These are phyloP conservation scores for Nigrospora sphaerica DNA, from an alignment of 2,329 filamentous ascomycete species.

Conservation along the genomic window DNA sequence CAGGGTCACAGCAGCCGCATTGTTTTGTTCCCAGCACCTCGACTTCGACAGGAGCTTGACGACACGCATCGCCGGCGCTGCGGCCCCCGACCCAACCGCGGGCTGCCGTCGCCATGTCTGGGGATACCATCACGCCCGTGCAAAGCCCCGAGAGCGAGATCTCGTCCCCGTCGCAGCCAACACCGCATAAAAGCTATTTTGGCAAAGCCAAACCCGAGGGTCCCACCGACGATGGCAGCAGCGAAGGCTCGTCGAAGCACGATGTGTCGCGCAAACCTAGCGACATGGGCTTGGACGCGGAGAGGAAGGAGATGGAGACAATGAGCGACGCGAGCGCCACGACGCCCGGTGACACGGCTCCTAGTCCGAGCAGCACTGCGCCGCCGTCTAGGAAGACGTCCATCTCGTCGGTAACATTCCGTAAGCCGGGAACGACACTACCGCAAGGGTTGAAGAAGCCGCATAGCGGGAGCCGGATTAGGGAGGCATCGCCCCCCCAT, in stretches of 20 bases:
- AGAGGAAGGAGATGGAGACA: constrained; percentile 17
- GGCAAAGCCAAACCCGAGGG: constrained; percentile 8
- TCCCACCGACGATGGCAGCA: constrained; percentile 1
- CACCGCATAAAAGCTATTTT: constrained; percentile 18
- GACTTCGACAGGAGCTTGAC: too few species aligned
- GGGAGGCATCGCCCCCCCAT: constrained; percentile 41
- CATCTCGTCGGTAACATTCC: constrained; percentile 40
- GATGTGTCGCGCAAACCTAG: background rate
- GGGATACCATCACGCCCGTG: constrained; percentile 10
- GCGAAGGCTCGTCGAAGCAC: background rate
- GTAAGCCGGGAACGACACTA: constrained; percentile 31
- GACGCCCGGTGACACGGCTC: constrained; percentile 25
- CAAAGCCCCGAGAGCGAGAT: constrained; percentile 17
- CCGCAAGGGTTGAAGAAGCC: constrained; percentile 41
- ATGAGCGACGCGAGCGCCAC: constrained; percentile 22
- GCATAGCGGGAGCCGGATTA: constrained; percentile 32
- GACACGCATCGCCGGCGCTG: too few species aligned
- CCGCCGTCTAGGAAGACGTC: constrained; percentile 36
- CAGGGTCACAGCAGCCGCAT: background rate
- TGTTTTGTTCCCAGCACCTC: too few species aligned
- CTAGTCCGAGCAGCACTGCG: constrained; percentile 25
- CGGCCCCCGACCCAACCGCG: too few species aligned
- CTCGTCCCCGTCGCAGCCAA: constrained; percentile 19
- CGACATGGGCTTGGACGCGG: constrained; percentile 7
- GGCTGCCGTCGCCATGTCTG: constrained; percentile 13